Base-by-base conservation (phyloP, 2,329 filamentous ascomycete species). In the Dactylellina parvicollis region DNA sequence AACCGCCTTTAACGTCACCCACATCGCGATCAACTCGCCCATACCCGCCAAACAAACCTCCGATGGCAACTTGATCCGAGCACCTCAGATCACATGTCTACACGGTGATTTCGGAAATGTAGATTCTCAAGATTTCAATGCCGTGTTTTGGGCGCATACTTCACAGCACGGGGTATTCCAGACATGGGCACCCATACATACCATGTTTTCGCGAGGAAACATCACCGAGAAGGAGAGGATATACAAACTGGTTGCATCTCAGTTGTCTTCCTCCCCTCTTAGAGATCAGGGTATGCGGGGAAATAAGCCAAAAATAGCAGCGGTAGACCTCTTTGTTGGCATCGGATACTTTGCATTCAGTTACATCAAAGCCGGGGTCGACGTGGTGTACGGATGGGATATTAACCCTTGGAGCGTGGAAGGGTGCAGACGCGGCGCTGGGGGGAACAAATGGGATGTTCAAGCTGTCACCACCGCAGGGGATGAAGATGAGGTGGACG, bases 271-370 rank as follows among this genome's bases (percentile, higher is more conserved):
- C 4, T 12, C 16, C 14, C 4, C 2, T 16, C n/a, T 24, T n/a
- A 14, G 78, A 54, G 79, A 79, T 4, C 49, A 81, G 24, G 5
- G 30, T 16, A 16, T n/a, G n/a, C n/a, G n/a, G 9, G 14, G 8
- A 40, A 44, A 10, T 10, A 14, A 50, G 38, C n/a, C n/a, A n/a
- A 34, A 10, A 14, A 16, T 54, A 4, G 60, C 60, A 5, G 82
- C 83, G 0, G 86, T 96, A 0, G 94, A 98, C 80, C 82, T 98
- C 71, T 97, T 96, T 82, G 92, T 91, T 0, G 94, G 94, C 0
- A 96, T 97, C 75, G 94, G 94, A 3, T 97, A 97, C 81, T 97
- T 98, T 81, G 87, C 90, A 2, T 96, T 97, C 78, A 90, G 88
- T 30, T 97, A 96, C 81, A 85, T 89, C 4, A 84, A 83, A 70